Conservation (phyloP, 371 early-diverging fungal species). For the Syncephalastrum contaminatum region DNA sequence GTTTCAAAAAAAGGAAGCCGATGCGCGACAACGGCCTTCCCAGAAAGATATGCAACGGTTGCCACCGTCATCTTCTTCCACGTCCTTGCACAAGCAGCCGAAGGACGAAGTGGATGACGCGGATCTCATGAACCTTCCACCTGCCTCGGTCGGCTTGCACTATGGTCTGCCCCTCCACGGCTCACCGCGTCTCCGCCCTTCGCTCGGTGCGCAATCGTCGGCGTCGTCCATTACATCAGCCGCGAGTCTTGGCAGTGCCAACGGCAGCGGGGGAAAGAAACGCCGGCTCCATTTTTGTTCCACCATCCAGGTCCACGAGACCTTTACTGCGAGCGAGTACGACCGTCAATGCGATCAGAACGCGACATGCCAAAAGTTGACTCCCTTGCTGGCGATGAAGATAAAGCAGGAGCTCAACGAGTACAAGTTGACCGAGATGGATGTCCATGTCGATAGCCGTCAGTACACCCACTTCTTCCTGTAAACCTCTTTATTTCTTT, state of each 20-base stretch:
- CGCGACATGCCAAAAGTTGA: constrained; percentile 60
- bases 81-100: constrained; percentile 9
- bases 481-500: constrained; percentile 7
- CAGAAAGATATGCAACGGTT: neutral
- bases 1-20: constrained; percentile 22
- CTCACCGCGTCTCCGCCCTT: constrained; percentile 44
- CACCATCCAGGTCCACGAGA: constrained; percentile 18
- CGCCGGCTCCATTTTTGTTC: constrained; percentile 19
- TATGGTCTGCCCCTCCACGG: constrained; percentile 46
- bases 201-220: constrained; percentile 34
- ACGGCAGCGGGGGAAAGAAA: neutral
- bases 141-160: constrained; percentile 32
- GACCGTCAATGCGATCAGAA: constrained; percentile 67
- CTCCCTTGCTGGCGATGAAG: constrained; percentile 61
- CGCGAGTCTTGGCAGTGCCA: no score
- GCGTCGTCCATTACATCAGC: constrained; percentile 7
- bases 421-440: constrained; percentile 76
- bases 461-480: constrained; percentile 38
- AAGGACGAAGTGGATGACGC: constrained; percentile 13
- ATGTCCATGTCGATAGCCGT: constrained; percentile 73
- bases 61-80: constrained; percentile 35
- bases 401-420: constrained; percentile 79
- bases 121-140: constrained; percentile 7
- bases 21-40: constrained; percentile 6
- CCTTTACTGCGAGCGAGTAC: constrained; percentile 43